These are phyloP conservation scores for Symbiodinium natans DNA, from an alignment of 73 alveolate genomes.

Conservation along the genomic window DNA sequence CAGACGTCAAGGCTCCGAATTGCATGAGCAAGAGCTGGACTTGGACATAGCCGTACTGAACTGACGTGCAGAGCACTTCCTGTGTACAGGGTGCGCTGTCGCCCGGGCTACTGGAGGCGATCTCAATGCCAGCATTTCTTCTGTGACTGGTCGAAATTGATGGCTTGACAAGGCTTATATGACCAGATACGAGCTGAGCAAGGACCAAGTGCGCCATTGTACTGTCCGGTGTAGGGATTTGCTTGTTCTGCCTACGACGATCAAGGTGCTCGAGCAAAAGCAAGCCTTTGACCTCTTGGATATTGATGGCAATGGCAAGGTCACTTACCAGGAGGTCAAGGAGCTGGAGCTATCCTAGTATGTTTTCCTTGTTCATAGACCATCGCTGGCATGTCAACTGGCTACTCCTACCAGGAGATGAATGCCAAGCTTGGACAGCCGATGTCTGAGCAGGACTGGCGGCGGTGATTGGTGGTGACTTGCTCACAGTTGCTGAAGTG, in stretches of 20 bases:
- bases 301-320: conserved; percentile 78
- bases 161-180: conserved; percentile 38
- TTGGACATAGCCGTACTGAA: too few relatives aligned
- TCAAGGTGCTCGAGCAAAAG: conserved; percentile 73
- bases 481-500: not conserved
- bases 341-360: not conserved
- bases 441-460: conserved; percentile 44
- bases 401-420: conserved; percentile 28
- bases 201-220: not conserved
- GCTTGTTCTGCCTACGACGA: not conserved
- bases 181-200: conserved; percentile 57
- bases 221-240: not conserved
- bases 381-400: not conserved
- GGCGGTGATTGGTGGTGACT: not conserved
- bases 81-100: conserved; percentile 55
- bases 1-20: not conserved
- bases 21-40: not conserved
- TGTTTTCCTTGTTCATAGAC: not conserved
- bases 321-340: conserved; percentile 80
- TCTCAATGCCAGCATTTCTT: not conserved
- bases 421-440: conserved; percentile 48
- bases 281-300: conserved; percentile 56
- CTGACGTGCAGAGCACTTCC: not conserved
- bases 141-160: not conserved
- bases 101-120: conserved; percentile 31